Evolutionary conservation across 129 eudicot species (phyloP), one percentile per base, ranked within the genome.

Genomic region (Dittrichia graveolens): DNA sequence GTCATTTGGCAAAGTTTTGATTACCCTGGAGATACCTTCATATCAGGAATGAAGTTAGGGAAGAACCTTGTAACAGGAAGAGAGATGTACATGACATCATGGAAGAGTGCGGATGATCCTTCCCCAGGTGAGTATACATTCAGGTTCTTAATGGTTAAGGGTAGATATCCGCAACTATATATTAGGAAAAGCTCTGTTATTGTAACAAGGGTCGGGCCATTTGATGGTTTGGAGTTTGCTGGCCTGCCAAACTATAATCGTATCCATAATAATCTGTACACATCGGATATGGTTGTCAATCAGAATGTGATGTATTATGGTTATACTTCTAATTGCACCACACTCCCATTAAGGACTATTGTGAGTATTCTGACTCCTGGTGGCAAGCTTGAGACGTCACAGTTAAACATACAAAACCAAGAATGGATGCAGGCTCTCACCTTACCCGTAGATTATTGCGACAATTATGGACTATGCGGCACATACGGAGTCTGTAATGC

Each of bases 41-140:
- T 72, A 58, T 4, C 45, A 31, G 76, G 67, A 44, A 58, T 58
- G 76, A 72, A 72, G 53, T 3, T 43, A 13, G 76, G 76, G 3
- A 72, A 44, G 56, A 72, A 57, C 58, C 42, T 72, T 9, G 8
- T 72, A 13, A 58, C 76, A 8, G 76, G 76, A 72, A 72, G 46
- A 31, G 76, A 72, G 53, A 58, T 6, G 1, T 72, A 58, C 18
- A 11, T 58, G 57, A 44, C 67, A 34, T 72, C 76, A 3, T 58
- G 76, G 76, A 72, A 35, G 67, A 72, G 76, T 72, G 56, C 45
- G 31, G 58, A 72, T 18, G 76, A 72, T 72, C 76, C 76, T 57
- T 72, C 68, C 38, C 46, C 47, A 59, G 68, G 76, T 44, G 76
- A 58, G 39, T 64, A 40, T 64, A 63, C 78, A 16, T 5, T 64